Evolutionary conservation across 345 rosid species (phyloP), one percentile per base, ranked within the genome.

Genomic region (Erysimum cheiranthoides): DNA sequence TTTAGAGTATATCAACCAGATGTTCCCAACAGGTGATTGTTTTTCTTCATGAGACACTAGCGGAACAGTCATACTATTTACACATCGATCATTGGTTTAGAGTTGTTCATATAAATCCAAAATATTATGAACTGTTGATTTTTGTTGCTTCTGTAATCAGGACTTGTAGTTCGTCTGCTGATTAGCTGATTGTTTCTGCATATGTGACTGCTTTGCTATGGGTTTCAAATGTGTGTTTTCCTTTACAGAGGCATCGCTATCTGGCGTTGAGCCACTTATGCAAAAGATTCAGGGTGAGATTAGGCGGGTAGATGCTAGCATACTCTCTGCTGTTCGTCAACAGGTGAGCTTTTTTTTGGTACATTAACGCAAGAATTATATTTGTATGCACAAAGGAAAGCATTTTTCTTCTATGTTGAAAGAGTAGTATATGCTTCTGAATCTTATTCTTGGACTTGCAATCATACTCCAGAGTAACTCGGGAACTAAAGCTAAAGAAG

Each of bases 221-320:
- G 40, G 49, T 66, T 73, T 35, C 13, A 66, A 53, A 39, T 73
- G 58, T 52, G n/a, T 38, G 31, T 73, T 39, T 77, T 79, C 38
- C 56, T 73, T 51, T 81, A 13, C 96, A 95, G 98, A 95, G 88
- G 94, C 96, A 74, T 95, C 98, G 14, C 85, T 92, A 61, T 86
- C 99, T 81, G 99, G 98, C 17, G 93, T 95, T 52, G 99, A 92
- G 88, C 99, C 97, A 2, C 87, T 95, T 51, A 95, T 92, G 98
- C 97, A 90, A 76, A 95, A 92, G 88, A 90, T 95, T 75, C 98
- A 88, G 59, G 80, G 90, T 62, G 99, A 95, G 86, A 90, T 95
- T 64, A 87, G 93, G n/a, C 90, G 93, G 8, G 97, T 95, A 43
- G 99, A 95, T 84, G 93, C 90, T 8, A 93, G 82, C 80, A 95